Base-by-base conservation (phyloP, 2,329 filamentous ascomycete species). In the Dichotomopilus funicola region DNA sequence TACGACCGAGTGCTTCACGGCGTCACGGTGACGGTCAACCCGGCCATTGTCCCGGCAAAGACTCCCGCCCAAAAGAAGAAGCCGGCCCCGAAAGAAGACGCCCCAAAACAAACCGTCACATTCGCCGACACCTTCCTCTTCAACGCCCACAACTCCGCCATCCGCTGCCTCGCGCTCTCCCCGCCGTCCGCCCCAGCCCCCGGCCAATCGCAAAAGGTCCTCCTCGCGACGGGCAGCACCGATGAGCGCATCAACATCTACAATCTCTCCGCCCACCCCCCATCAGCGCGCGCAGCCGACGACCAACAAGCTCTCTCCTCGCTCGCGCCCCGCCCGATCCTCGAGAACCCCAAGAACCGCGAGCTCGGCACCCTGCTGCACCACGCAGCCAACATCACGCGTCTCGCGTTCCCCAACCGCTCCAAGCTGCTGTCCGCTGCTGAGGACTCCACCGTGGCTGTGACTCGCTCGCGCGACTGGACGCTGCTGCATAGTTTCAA, bases 241-340 rank as follows among this genome's bases (percentile, higher is more conserved):
- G 94, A 99, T 72, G 91, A 96, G 73, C 85, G 90, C 60, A 89
- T 99, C 74, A 96, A 99, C 68, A 80, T 99, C 53, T 99, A 96
- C 78, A 90, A 86, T 58, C 77, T 99, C 54, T 95, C 91, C 10
- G 84, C 79, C 33, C 82, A 84, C 63, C 82, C 82, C 53, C 83
- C 80, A 1, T 63, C 63, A 1, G 56, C 79, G 70, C 64, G 73
- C 72, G 61, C 83, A 75, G 68, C 75, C 50, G 48, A 60, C 37
- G 67, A 78, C 59, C 76, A 78, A 60, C 80, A 82, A 49, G 72
- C 80, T 2, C 76, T 91, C 49, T 86, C 87, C 33, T 80, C 82
- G 10, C 76, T 95, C 51, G 80, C 85, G 43, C 82, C 84, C 58
- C 85, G 85, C 57, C 84, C 88, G 60, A 87, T 94, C 60, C 79